Percentiles rank a stretch among this genome's conserved stretches.
Evolutionary conservation across 106 monocot genomes (phyloP).

Genomic region (Allium cepa): DNA sequence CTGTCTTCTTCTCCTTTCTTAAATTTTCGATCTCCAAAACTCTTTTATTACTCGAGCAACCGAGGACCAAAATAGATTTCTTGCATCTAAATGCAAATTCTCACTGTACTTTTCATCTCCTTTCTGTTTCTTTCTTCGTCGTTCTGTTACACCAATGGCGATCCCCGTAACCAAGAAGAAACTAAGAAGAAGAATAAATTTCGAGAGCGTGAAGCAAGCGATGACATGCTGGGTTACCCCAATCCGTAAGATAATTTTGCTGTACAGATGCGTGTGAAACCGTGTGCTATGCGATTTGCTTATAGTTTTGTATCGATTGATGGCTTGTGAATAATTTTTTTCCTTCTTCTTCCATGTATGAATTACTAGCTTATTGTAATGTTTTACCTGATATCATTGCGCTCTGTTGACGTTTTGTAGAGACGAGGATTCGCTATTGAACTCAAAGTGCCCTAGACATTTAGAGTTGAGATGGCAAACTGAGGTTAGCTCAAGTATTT

Average conservation of each 20-base stretch:
- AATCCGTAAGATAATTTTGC: constrained; percentile 31
- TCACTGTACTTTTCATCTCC: constrained; percentile 2
- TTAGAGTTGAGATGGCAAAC: constrained; percentile 96
- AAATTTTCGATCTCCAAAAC: not conserved
- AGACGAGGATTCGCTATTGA: constrained; percentile 85
- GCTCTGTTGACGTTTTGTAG: constrained; percentile 24
- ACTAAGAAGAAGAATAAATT: constrained; percentile 73
- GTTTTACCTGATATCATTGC: not conserved
- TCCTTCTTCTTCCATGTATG: too few relatives aligned
- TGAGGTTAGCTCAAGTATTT: constrained; percentile 94
- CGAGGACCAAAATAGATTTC: not conserved
- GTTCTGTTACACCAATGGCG: constrained; percentile 7
- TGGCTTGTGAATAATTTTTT: too few relatives aligned
- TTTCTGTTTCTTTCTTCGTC: constrained; percentile 11
- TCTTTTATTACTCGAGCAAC: not conserved
- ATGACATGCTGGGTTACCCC: constrained; percentile 81
- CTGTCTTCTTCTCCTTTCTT: not conserved
- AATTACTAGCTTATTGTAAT: too few relatives aligned
- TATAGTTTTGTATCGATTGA: too few relatives aligned
- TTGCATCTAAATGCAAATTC: constrained; percentile 9
- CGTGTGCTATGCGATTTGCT: not conserved
- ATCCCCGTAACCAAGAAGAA: constrained; percentile 16
- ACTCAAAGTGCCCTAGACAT: constrained; percentile 68
- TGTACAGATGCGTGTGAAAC: not conserved
- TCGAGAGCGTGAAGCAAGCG: constrained; percentile 71